phyloP scores from a whole-genome alignment of 1,139 yeast species.

The Sugiyamaella xylanicola region DNA sequence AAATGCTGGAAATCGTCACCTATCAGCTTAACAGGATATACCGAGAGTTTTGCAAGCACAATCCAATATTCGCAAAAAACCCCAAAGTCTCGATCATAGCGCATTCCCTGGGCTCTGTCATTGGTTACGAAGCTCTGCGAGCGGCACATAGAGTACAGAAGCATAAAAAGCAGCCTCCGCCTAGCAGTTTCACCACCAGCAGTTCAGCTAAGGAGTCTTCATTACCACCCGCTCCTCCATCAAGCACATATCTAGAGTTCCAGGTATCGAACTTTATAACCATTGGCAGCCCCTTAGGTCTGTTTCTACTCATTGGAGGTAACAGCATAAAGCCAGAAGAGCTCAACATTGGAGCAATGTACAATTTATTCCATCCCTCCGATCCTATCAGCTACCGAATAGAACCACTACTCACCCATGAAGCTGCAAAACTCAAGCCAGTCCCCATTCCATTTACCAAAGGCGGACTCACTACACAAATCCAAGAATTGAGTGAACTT shows the following conservation, averaged over 20 bases:
- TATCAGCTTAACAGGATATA: conserved; percentile 64
- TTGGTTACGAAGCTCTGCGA: conserved; percentile 66
- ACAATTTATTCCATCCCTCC: conserved; percentile 82
- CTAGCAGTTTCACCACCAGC: conserved; percentile 23
- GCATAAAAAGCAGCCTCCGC: conserved; percentile 15
- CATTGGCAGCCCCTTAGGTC: conserved; percentile 86
- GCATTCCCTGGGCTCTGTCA: conserved; percentile 86
- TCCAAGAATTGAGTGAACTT: conserved; percentile 43
- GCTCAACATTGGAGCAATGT: conserved; percentile 55
- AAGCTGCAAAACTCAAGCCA: conserved; percentile 60
- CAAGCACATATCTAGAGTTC: conserved; percentile 54
- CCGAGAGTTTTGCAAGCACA: conserved; percentile 55
- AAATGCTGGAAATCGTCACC: conserved; percentile 63
- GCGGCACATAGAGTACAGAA: conserved; percentile 18
- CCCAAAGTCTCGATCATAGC: conserved; percentile 83
- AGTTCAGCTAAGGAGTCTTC: conserved; percentile 19
- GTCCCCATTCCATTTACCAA: conserved; percentile 60
- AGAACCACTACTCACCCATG: conserved; percentile 72
- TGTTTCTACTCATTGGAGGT: conserved; percentile 56
- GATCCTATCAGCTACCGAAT: conserved; percentile 87
- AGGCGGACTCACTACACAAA: conserved; percentile 50
- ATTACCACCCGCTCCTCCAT: conserved; percentile 27
- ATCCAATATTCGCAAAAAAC: conserved; percentile 60
- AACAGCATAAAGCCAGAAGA: conserved; percentile 21
- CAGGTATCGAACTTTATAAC: conserved; percentile 72